Base-by-base conservation (phyloP, 306 rosid genomes). In the Quercus cerris region DNA sequence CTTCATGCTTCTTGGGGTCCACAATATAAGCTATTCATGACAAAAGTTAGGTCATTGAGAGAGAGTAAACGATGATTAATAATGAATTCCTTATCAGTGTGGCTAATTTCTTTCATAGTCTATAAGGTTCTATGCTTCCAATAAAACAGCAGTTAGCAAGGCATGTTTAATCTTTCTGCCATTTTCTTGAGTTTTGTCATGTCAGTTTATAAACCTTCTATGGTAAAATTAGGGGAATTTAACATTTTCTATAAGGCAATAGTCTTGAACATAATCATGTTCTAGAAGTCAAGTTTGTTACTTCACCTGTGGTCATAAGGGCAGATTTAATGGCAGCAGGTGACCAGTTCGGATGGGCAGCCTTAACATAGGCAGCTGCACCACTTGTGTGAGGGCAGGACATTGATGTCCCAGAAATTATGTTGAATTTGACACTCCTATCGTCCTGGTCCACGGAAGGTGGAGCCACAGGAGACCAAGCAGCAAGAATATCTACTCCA, bases 281-380 rank as follows among this genome's bases (percentile, higher is more conserved):
- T 30, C 35, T 5, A 28, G 69, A 58, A 14, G 9, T 10, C 10
- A 38, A 27, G 35, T 13, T 11, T 19, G 3, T 28, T 14, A 10
- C 6, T 22, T 74, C 22, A 85, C 86, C 84, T 64, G 84, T 76
- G 22, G 86, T 82, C 82, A 82, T 75, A 33, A 85, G 81, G 17
- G 81, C 81, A 17, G 85, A 81, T 77, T 78, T 81, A 71, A 81
- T 70, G 10, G 85, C 76, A 22, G 85, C 85, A 10, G 83, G 85
- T 7, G 78, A 85, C 88, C 87, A 84, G 19, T 75, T 14, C 14
- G 81, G 85, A 55, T 78, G 81, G 33, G 74, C 74, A 17, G 83
- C 80, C 81, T 85, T 85, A 20, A 85, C 76, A 81, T 75, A 71
- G 9, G 88, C 85, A 12, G 85, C 88, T 54, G 77, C 74, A 19